A percentile compares a stretch with the other conserved stretches of the same genome.
Conservation (phyloP, 31 red algal genomes). For the Asparagopsis taxiformis region DNA sequence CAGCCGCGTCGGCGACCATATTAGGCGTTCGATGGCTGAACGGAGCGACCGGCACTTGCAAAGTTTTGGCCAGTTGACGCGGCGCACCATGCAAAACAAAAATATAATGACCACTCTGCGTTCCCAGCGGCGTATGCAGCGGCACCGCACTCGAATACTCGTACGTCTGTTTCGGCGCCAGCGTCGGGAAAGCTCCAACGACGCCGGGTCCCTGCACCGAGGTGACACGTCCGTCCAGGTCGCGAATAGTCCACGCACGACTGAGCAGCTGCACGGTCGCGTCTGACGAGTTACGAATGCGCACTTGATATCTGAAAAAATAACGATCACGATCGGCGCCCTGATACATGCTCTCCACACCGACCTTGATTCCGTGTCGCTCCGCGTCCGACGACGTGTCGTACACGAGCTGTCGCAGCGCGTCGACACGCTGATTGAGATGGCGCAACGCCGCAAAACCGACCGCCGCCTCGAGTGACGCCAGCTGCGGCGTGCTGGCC, state of each 20-base stretch:
- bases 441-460: slow-evolving; percentile 35
- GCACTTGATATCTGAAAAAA: slow-evolving; percentile 40
- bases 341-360: slow-evolving; percentile 8
- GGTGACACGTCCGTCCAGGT: slow-evolving; percentile 42
- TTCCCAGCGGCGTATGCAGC: slow-evolving; percentile 28
- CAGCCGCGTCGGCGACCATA: not conserved
- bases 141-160: slow-evolving; percentile 42
- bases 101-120: slow-evolving; percentile 32
- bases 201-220: slow-evolving; percentile 49
- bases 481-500: slow-evolving; percentile 8
- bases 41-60: slow-evolving; percentile 15
- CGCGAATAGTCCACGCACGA: slow-evolving; percentile 38
- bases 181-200: slow-evolving; percentile 28
- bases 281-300: slow-evolving; percentile 11
- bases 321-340: slow-evolving; percentile 25
- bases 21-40: slow-evolving; percentile 13
- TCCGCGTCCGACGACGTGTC: slow-evolving; percentile 27
- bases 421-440: slow-evolving; percentile 20
- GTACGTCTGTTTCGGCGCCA: slow-evolving; percentile 32
- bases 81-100: too few relatives aligned
- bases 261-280: slow-evolving; percentile 27
- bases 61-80: too few relatives aligned
- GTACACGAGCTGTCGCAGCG: slow-evolving; percentile 30
- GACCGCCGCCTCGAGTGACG: slow-evolving; percentile 7
- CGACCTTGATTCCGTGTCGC: slow-evolving; percentile 28